Conservation (phyloP, 192 early-diverging fungal genomes). For the Linnemannia schmuckeri region DNA sequence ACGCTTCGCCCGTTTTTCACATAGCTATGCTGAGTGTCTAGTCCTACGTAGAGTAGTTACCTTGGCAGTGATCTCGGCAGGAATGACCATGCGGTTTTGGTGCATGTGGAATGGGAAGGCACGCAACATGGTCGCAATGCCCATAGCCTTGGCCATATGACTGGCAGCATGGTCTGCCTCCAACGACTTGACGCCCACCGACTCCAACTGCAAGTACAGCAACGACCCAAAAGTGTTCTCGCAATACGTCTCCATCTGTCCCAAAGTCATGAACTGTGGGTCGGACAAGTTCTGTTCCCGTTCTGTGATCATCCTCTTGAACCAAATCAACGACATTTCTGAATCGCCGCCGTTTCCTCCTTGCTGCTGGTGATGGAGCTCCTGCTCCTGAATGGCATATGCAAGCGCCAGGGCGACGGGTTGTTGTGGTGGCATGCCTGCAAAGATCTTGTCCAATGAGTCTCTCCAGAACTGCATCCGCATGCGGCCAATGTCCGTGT, state of each 20-base stretch:
- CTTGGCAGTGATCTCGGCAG: constrained; percentile 82
- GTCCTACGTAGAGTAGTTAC: constrained; percentile 48
- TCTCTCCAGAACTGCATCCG: constrained; percentile 93
- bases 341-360: constrained; percentile 43
- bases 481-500: constrained; percentile 78
- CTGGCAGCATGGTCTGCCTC: constrained; percentile 91
- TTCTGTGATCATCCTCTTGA: constrained; percentile 83
- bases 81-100: constrained; percentile 78
- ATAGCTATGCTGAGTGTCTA: not conserved
- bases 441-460: constrained; percentile 74
- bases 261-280: constrained; percentile 76
- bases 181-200: constrained; percentile 83
- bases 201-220: constrained; percentile 91
- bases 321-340: constrained; percentile 78
- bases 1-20: too few species aligned
- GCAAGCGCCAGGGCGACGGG: constrained; percentile 81
- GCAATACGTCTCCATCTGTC: constrained; percentile 88
- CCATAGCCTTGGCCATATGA: constrained; percentile 92
- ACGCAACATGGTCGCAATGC: constrained; percentile 82
- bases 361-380: constrained; percentile 28
- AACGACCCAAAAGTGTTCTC: constrained; percentile 91
- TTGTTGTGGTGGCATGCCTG: constrained; percentile 78
- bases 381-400: constrained; percentile 58
- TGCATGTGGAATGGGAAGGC: constrained; percentile 80
- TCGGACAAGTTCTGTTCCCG: constrained; percentile 72